These are phyloP conservation scores for Erysimum cheiri DNA, from an alignment of 441 rosid species.

Conservation along the genomic window DNA sequence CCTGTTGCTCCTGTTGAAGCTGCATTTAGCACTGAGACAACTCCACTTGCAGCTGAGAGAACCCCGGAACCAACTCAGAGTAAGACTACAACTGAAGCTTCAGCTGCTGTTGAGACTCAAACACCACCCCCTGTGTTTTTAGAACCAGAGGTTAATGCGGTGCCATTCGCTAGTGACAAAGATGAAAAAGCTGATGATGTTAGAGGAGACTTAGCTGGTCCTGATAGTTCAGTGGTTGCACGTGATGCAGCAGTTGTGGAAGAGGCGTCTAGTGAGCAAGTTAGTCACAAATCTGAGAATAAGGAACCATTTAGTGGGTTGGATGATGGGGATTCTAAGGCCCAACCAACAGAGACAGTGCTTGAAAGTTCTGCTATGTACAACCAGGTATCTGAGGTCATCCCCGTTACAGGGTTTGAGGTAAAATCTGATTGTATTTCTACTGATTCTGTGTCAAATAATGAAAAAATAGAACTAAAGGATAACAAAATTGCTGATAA, in stretches of 20 bases:
- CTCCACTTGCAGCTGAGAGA: conserved; percentile 41
- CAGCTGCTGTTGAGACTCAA: conserved; percentile 12
- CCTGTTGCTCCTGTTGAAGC: conserved; percentile 27
- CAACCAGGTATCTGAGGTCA: conserved; percentile 99
- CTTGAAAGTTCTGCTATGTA: conserved; percentile 62
- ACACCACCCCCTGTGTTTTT: conserved; percentile 21
- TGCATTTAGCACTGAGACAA: conserved; percentile 36
- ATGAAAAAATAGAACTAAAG: conserved; percentile 95
- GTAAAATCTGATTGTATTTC: conserved; percentile 98
- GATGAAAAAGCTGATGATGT: conserved; percentile 48
- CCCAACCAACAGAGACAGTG: conserved; percentile 53
- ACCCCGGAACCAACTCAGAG: conserved; percentile 30
- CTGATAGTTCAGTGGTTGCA: conserved; percentile 48
- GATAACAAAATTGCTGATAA: conserved; percentile 95
- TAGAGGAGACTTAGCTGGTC: conserved; percentile 49
- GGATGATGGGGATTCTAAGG: conserved; percentile 53
- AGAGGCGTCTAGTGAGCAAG: conserved; percentile 45
- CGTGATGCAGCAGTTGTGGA: conserved; percentile 48
- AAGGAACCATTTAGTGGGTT: conserved; percentile 42
- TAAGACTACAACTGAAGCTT: conserved; percentile 13
- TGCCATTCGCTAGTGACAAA: conserved; percentile 12
- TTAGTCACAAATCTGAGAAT: conserved; percentile 48
- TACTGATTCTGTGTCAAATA: conserved; percentile 98
- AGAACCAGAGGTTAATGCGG: conserved; percentile 21
- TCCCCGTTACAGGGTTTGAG: conserved; percentile 91